Evolutionary conservation across 2,329 filamentous ascomycete species (phyloP), one percentile per base, ranked within the genome.

Genomic region (Xylaria sp.): DNA sequence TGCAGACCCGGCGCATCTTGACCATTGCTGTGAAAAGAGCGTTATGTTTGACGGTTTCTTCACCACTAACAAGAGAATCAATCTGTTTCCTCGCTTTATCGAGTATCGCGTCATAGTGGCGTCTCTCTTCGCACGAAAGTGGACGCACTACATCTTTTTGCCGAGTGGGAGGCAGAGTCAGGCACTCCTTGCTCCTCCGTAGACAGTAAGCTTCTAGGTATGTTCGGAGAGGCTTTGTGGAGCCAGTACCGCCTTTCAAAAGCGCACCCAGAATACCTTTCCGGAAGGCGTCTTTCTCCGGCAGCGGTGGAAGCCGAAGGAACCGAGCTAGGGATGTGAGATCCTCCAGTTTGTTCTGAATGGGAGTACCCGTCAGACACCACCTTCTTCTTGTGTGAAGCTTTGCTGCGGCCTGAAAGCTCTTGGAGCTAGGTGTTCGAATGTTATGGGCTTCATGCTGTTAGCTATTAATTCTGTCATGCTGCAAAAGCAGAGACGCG

Each of bases 311-410:
- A 32, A 64, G 45, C 4, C 47, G 54, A 11, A 74, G 56, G 21
- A 74, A 72, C 2, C 24, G 32, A 3, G 69, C 64, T 12, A 74
- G 50, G 3, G 72, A 62, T 2, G 61, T 61, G 1, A 74, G 61
- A 36, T 74, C 72, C 42, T 74, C 69, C 9, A 74, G 59, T 14
- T 56, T 68, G 24, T 74, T 74, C 62, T 73, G 71, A 32, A 74
- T 68, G 3, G 71, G 71, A 24, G 72, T 74, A 1, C 72, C 72
- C 6, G 68, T 74, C 48, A 74, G 61, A 45, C 72, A 74, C 72
- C 71, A 74, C 2, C 65, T 61, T 34, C 64, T 61, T 3, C n/a
- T 32, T n/a, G 69, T 64, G 8, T 65, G 54, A 39, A 74, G 68
- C 27, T 59, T 39, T 9, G 45, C 32, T 30, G 70, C 61, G 4